Evolutionary conservation across 345 rosid genomes (phyloP).

Genomic region (Lepidium africanum): DNA sequence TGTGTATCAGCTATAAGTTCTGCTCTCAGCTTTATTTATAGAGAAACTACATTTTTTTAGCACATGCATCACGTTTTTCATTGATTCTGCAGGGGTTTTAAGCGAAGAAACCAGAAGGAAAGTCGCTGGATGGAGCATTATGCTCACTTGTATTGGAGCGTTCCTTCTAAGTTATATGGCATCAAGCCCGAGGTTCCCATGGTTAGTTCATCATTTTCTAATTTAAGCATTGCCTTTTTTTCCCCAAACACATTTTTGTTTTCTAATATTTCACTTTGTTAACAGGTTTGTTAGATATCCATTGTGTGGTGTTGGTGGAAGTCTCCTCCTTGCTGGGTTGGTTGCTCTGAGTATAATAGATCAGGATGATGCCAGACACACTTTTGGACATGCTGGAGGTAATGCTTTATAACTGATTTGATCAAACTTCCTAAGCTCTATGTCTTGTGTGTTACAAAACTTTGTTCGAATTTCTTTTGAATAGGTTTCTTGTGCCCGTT

Average conservation of each 20-base stretch:
- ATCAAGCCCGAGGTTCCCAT: slow-evolving; percentile 55
- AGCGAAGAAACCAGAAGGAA: slow-evolving; percentile 59
- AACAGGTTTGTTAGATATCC: slow-evolving; percentile 51
- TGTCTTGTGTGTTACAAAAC: background rate
- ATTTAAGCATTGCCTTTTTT: background rate
- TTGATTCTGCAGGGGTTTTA: slow-evolving; percentile 37
- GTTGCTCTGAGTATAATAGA: slow-evolving; percentile 59
- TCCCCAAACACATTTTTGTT: background rate
- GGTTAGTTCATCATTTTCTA: slow-evolving; percentile 38
- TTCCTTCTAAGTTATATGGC: slow-evolving; percentile 67
- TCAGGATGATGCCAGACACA: slow-evolving; percentile 87
- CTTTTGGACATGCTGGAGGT: slow-evolving; percentile 94
- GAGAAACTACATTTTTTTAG: background rate
- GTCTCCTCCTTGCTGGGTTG: slow-evolving; percentile 64
- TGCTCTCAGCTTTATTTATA: background rate
- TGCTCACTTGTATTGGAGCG: slow-evolving; percentile 64
- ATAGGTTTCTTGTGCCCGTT: slow-evolving; percentile 91
- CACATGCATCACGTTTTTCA: background rate
- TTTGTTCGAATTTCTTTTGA: background rate
- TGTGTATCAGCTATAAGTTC: background rate
- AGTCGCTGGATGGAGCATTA: slow-evolving; percentile 90
- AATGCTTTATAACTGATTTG: slow-evolving; percentile 5
- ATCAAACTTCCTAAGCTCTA: background rate
- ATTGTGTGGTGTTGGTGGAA: slow-evolving; percentile 67
- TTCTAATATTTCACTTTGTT: background rate